Percentiles rank a stretch among this genome's conserved stretches.
These are phyloP conservation scores for Diophrys appendiculata DNA, from an alignment of 73 alveolate genomes.

Conservation along the genomic window DNA sequence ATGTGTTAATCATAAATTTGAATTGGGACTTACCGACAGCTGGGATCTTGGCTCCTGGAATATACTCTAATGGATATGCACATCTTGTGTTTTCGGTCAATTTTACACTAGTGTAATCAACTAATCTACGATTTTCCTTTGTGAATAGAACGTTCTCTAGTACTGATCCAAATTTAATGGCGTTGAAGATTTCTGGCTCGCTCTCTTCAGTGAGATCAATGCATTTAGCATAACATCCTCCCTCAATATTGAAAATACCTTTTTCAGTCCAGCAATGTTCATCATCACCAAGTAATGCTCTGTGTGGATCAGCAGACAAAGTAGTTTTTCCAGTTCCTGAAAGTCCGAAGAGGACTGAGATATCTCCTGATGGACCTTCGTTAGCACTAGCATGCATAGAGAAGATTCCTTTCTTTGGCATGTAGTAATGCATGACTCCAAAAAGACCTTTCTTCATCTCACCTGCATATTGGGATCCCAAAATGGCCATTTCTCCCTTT, in stretches of 20 bases:
- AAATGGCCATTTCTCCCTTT: constrained; percentile 79
- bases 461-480: constrained; percentile 97
- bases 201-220: constrained; percentile 73
- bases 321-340: constrained; percentile 98
- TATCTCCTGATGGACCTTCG: constrained; percentile 83
- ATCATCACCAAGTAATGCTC: constrained; percentile 95
- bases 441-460: constrained; percentile 96
- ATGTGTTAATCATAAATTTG: too few relatives aligned
- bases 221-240: constrained; percentile 97
- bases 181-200: constrained; percentile 95
- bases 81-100: constrained; percentile 83
- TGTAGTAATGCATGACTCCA: constrained; percentile 88
- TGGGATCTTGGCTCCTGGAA: constrained; percentile 93
- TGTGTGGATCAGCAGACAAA: constrained; percentile 89
- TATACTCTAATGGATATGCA: constrained; percentile 91
- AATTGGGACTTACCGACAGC: too few relatives aligned
- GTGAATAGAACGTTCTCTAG: constrained; percentile 75
- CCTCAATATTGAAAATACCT: constrained; percentile 97
- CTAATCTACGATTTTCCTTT: constrained; percentile 66
- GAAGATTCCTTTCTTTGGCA: constrained; percentile 88
- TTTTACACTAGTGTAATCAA: constrained; percentile 79
- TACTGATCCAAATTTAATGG: constrained; percentile 86
- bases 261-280: constrained; percentile 96
- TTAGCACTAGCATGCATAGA: constrained; percentile 93
- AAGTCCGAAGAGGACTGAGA: constrained; percentile 92